Conservation (phyloP, 176 grass and related monocot genomes). For the Miscanthus lutarioriparius region DNA sequence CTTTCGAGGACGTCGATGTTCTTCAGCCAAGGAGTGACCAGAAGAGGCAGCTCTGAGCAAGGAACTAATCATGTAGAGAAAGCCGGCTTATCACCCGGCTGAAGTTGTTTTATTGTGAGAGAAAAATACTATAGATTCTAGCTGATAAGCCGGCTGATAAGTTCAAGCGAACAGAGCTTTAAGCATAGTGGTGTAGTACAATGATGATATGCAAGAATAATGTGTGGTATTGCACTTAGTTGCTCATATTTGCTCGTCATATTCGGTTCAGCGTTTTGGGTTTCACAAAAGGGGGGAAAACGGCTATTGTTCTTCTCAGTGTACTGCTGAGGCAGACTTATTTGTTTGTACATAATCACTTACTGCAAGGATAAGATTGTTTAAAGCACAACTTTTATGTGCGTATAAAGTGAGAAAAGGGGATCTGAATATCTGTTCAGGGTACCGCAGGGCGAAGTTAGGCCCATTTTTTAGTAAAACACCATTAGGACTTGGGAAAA, state of each 20-base stretch:
- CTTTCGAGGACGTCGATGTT: constrained; percentile 47
- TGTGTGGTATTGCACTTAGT: neutral
- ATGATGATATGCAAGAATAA: constrained; percentile 8
- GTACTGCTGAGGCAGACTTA: neutral
- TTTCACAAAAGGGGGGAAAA: neutral
- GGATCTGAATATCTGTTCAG: neutral
- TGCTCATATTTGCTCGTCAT: neutral
- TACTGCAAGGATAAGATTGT: constrained; percentile 2
- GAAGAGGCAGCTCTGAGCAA: constrained; percentile 38
- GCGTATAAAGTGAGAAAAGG: neutral
- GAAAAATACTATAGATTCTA: too few species aligned
- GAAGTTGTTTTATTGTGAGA: too few species aligned
- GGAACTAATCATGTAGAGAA: constrained; percentile 19
- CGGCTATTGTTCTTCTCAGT: neutral
- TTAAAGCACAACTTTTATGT: neutral
- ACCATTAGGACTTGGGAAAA: too few species aligned
- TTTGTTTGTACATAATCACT: neutral
- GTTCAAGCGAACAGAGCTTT: too few species aligned
- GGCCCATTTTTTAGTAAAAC: neutral
- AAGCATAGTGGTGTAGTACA: neutral
- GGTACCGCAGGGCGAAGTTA: neutral
- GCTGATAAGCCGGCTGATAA: too few species aligned
- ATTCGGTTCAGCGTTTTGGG: neutral
- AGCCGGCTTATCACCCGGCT: too few species aligned
- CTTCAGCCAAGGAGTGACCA: constrained; percentile 39